These are phyloP conservation scores for Mollisiaceae sp. DNA, from an alignment of 2,329 filamentous ascomycete genomes.

Conservation along the genomic window DNA sequence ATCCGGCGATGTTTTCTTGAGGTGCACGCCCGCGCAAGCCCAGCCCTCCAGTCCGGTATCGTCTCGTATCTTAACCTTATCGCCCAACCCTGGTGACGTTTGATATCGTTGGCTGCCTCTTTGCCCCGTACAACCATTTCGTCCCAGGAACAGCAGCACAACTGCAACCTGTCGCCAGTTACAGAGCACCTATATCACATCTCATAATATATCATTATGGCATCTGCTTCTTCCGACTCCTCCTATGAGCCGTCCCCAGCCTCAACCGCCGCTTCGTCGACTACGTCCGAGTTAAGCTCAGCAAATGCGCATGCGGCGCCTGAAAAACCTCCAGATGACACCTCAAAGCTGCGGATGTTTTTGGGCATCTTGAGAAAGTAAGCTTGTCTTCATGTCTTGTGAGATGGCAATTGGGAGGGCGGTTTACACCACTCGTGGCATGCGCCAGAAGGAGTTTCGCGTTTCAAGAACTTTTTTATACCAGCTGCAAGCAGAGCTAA, in stretches of 20 bases:
- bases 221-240: constrained; percentile 39
- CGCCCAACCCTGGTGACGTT: constrained; percentile 4
- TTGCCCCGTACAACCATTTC: neutral
- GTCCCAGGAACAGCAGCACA: constrained; percentile 15
- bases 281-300: constrained; percentile 34
- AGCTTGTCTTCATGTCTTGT: constrained; percentile 43
- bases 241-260: constrained; percentile 36
- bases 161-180: constrained; percentile 2
- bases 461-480: constrained; percentile 19
- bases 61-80: neutral
- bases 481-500: constrained; percentile 17
- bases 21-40: neutral
- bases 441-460: constrained; percentile 20
- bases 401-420: constrained; percentile 4
- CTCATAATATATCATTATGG: constrained; percentile 31
- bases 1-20: neutral
- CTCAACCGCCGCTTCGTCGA: constrained; percentile 36
- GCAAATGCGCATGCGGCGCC: constrained; percentile 32
- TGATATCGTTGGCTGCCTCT: neutral
- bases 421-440: constrained; percentile 27
- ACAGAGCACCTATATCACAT: neutral
- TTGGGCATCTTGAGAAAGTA: constrained; percentile 87
- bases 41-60: constrained; percentile 6
- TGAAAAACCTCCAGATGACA: constrained; percentile 73
- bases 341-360: constrained; percentile 88